Base-by-base conservation (phyloP, 768 basidiomycete genomes). In the Mrakia gelida region DNA sequence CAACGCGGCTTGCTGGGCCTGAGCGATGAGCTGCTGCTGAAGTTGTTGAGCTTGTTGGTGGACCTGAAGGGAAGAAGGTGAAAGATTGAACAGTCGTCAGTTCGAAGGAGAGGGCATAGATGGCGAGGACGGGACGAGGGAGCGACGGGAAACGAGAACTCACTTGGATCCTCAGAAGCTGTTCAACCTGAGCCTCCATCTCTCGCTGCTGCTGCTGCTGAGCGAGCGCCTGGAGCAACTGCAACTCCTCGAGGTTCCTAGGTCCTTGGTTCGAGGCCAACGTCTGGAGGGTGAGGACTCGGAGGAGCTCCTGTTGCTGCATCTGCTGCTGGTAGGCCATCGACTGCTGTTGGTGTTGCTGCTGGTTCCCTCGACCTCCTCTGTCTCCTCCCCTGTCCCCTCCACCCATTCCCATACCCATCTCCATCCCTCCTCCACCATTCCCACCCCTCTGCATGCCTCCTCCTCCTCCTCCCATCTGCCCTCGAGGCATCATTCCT, bases 21-120 rank as follows among this genome's bases (percentile, higher is more conserved):
- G 78, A 28, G 78, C 78, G 18, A 75, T 38, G 21, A 79, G 73
- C 43, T 79, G 78, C 52, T 75, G 78, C 63, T 79, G 78, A 18
- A 79, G 71, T 16, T 79, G 68, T 30, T 79, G 78, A 45, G 78
- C 75, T 41, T 79, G 78, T 74, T 79, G 71, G n/a, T 59, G 30
- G 52, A 23, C 26, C 26, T 30, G 18, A 73, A 34, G 52, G 30
- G 28, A 68, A n/a, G 16, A 63, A 23, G 30, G 30, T 67, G 16
- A 28, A 28, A 13, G 38, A n/a, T 9, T 8, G 38, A 62, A 73
- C 41, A 0, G 26, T 71, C 70, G 26, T 34, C 11, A 30, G n/a
- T 26, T 15, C 23, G 38, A 4, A 15, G 10, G 15, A 72, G 41
- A 18, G 38, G 11, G n/a, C 23, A 21, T 41, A 52, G 49, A 16